Base-by-base conservation (phyloP, 805 yeast genomes). In the Torulaspora maleeae region DNA sequence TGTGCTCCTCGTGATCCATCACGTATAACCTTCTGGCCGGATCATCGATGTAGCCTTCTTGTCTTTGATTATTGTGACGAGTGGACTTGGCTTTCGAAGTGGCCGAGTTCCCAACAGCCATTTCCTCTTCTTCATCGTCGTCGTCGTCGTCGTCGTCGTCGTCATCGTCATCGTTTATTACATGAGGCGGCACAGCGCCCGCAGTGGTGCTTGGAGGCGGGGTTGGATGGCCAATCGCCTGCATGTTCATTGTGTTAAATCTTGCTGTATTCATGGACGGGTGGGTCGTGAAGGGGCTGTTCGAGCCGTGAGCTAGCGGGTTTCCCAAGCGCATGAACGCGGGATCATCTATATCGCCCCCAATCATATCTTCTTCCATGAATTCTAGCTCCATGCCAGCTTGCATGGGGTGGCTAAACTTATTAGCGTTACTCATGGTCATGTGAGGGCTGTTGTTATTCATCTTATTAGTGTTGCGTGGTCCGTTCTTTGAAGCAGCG, bases 11-110 rank as follows among this genome's bases (percentile, higher is more conserved):
- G 51, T 81, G 83, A 67, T 90, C 97, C 73, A 86, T 82, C 27
- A 90, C 96, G 62, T 93, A 91, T 48, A 91, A 70, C 62, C 90
- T 93, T 52, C 98, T 77, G 1, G 97, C 96, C 0, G 98, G 99
- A 66, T 93, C 97, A 67, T 91, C 97, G 40, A 93, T 90, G 66
- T 89, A 89, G 73, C 83, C 82, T 47, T 81, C 82, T 53, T 55
- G 59, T 36, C 51, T 27, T 22, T 47, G 43, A 36, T 39, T 32
- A n/a, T 29, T 41, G 12, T 46, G 38, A 36, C 51, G 50, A 33
- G 53, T 33, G 6, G 44, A 38, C 37, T 43, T 50, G n/a, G 50
- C 13, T 29, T 49, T 40, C 32, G 59, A 15, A 43, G 45, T 12
- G 33, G 51, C 35, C 42, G 51, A 33, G 9, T 38, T 30, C 22